Base-by-base conservation (phyloP, 192 early-diverging fungal genomes). In the Spinellus fusiger region DNA sequence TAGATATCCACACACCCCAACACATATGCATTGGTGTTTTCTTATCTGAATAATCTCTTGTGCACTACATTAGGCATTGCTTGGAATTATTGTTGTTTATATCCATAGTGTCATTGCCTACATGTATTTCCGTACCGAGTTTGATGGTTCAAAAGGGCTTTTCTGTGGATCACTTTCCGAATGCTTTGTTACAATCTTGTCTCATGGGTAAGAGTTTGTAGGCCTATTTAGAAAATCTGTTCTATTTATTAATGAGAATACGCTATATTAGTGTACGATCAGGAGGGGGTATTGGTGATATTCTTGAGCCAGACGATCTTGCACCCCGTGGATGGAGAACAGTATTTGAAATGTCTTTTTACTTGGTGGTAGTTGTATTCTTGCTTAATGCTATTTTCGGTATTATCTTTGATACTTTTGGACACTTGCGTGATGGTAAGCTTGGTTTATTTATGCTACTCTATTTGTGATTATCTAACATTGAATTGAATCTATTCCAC, bases 351-450 rank as follows among this genome's bases (percentile, higher is more conserved):
- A 64, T 64, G 62, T 64, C 62, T 10, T 64, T 64, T 56, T 64
- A 56, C 35, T 27, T 64, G 40, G 54, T 64, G 18, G 62, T 64
- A 1, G 32, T 64, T 44, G 62, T 64, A 3, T 56, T 64, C 23
- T 26, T 64, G 15, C 31, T 64, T 12, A 64, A 64, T 56, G 62
- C 62, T 4, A 64, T 64, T 10, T 64, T 64, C 49, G 62, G 62
- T 64, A 64, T 64, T 23, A 64, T 64, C 25, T 64, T 64, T 35
- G 62, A 64, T 48, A 64, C 62, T 16, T 64, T 64, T 56, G 62
- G 62, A n/a, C 62, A 64, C 49, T 54, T 64, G 48, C 62, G 62
- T 64, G 54, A 64, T 50, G 62, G 57, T 59, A 59, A 59, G 40
- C n/a, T 55, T 34, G 9, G 13, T 40, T 3, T 20, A 57, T 7